Percentiles rank a stretch among this genome's conserved stretches.
phyloP scores from a whole-genome alignment of 78 protist genomes.

The Pigoraptor vietnamica region DNA sequence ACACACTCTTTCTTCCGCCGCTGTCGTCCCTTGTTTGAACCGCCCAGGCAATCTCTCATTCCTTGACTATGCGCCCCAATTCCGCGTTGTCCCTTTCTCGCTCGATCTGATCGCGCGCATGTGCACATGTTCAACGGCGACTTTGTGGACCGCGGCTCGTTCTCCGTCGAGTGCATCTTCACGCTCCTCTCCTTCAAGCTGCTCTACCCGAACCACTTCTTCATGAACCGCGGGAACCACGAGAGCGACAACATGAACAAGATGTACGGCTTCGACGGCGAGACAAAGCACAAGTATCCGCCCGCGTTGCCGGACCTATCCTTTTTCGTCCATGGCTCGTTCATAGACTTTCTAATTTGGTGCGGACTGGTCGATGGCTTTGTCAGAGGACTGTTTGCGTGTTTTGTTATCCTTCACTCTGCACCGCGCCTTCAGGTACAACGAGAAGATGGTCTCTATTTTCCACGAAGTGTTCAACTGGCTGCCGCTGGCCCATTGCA shows the following conservation, averaged over 20 bases:
- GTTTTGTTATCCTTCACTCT: background rate
- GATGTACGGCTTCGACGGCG: background rate
- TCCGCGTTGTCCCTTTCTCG: too few species aligned
- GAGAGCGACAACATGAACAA: background rate
- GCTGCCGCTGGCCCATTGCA: conserved; percentile 74
- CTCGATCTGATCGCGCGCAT: too few species aligned
- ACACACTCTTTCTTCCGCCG: too few species aligned
- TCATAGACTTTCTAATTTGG: background rate
- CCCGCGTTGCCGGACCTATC: background rate
- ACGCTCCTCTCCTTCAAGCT: conserved; percentile 72
- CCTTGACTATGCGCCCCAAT: too few species aligned
- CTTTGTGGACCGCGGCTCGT: conserved; percentile 83
- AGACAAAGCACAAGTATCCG: background rate
- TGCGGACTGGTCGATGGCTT: background rate
- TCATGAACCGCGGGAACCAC: conserved; percentile 15
- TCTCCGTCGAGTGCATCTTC: conserved; percentile 72
- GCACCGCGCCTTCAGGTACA: background rate
- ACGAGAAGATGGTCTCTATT: conserved; percentile 35
- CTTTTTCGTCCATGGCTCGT: background rate
- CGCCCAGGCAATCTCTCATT: too few species aligned
- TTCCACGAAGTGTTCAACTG: conserved; percentile 72
- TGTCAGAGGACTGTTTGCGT: too few species aligned
- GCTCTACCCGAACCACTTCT: conserved; percentile 70
- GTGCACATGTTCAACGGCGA: conserved; percentile 94
- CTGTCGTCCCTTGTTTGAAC: too few species aligned